A percentile compares a stretch with the other conserved stretches of the same genome.
These are phyloP conservation scores for Penicillium glabrum DNA, from an alignment of 2,329 filamentous ascomycete genomes.

Conservation along the genomic window DNA sequence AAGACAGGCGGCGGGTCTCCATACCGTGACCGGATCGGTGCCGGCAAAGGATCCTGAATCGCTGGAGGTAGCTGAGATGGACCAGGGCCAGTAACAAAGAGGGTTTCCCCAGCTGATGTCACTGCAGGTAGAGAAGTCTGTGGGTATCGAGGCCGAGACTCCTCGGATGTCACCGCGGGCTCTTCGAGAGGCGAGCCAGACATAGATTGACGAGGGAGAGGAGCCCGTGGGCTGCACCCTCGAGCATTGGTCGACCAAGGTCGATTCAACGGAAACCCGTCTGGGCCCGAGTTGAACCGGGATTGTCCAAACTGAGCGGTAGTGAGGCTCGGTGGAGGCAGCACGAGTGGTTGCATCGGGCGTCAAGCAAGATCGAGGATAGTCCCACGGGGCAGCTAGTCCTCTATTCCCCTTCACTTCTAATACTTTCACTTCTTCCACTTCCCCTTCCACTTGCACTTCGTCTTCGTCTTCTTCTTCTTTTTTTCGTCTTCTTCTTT, in stretches of 20 bases:
- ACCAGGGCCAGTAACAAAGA: constrained; percentile 15
- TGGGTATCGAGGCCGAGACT: constrained; percentile 32
- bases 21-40: constrained; percentile 21
- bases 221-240: constrained; percentile 40
- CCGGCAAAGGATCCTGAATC: constrained; percentile 19
- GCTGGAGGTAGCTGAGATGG: constrained; percentile 17
- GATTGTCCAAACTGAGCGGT: constrained; percentile 37
- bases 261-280: constrained; percentile 35
- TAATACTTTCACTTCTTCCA: neutral
- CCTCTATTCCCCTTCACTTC: neutral
- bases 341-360: constrained; percentile 45
- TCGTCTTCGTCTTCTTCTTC: neutral
- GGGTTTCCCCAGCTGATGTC: constrained; percentile 14
- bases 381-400: constrained; percentile 15
- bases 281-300: constrained; percentile 34
- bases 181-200: constrained; percentile 42
- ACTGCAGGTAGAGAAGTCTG: constrained; percentile 25
- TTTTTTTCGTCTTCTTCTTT: neutral
- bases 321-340: constrained; percentile 39
- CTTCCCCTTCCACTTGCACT: neutral
- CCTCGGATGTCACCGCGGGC: constrained; percentile 38
- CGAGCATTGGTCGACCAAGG: constrained; percentile 38
- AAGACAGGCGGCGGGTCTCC: constrained; percentile 14
- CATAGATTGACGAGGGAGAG: constrained; percentile 44
- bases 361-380: constrained; percentile 12